Evolutionary conservation across 306 rosid genomes (phyloP).

Genomic region (Sindora glabra): DNA sequence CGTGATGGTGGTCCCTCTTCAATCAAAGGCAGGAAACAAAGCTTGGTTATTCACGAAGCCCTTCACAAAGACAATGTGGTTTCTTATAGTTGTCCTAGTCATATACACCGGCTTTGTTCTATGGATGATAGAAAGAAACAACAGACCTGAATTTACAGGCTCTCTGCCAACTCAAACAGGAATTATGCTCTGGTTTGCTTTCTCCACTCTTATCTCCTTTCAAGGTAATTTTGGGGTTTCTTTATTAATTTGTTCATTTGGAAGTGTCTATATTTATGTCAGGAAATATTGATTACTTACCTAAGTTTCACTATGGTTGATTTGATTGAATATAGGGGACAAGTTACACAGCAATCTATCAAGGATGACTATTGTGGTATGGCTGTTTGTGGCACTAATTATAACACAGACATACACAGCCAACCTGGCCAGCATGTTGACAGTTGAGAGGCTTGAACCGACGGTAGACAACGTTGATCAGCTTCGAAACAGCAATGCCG

Average conservation of each 20-base stretch:
- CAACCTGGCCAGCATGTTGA: conserved; percentile 43
- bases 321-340: conserved; percentile 13
- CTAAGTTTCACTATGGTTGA: neutral
- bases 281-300: neutral
- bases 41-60: conserved; percentile 30
- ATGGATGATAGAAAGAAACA: conserved; percentile 33
- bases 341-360: conserved; percentile 42
- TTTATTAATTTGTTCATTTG: neutral
- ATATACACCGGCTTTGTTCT: conserved; percentile 35
- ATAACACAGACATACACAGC: conserved; percentile 49
- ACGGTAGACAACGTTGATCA: conserved; percentile 14
- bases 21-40: neutral
- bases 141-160: conserved; percentile 10
- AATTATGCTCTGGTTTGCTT: conserved; percentile 20
- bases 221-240: conserved; percentile 17
- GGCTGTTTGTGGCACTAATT: conserved; percentile 50
- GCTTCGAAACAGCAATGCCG: conserved; percentile 18
- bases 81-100: conserved; percentile 8
- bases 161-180: conserved; percentile 22
- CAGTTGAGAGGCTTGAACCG: conserved; percentile 42
- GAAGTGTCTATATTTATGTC: neutral
- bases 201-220: conserved; percentile 34
- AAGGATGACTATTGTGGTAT: conserved; percentile 37
- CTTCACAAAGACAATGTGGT: conserved; percentile 32
- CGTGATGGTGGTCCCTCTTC: conserved; percentile 28